These are phyloP conservation scores for Papiliotrema nemorosa DNA, from an alignment of 1,284 basidiomycete species.

Conservation along the genomic window DNA sequence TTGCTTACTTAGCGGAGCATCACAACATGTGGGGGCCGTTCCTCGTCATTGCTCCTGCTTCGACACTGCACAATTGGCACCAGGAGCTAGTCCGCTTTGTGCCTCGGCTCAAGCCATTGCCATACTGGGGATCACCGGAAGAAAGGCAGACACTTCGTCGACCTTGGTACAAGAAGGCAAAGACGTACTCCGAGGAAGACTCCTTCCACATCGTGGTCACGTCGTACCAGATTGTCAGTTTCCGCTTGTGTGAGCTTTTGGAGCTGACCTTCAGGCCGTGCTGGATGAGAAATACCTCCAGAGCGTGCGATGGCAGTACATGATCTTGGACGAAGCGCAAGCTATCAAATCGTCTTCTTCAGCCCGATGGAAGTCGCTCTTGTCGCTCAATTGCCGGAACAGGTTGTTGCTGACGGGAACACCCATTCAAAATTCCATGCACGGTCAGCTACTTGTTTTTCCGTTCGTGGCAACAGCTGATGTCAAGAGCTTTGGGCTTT, in stretches of 20 bases:
- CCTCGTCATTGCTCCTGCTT: constrained; percentile 97
- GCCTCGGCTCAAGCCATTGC: constrained; percentile 86
- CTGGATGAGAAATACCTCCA: constrained; percentile 99
- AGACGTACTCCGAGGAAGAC: constrained; percentile 90
- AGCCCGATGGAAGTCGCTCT: constrained; percentile 94
- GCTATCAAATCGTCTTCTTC: constrained; percentile 99
- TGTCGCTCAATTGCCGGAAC: constrained; percentile 95
- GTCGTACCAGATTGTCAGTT: constrained; percentile 87
- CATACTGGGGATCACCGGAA: constrained; percentile 98
- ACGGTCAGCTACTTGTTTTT: constrained; percentile 59
- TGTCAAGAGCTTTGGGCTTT: constrained; percentile 92
- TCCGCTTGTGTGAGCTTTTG: background rate
- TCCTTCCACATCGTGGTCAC: constrained; percentile 97
- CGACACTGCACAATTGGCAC: constrained; percentile 99
- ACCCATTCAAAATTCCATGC: constrained; percentile 99
- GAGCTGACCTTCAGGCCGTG: constrained; percentile 58
- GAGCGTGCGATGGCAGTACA: constrained; percentile 98
- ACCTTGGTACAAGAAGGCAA: constrained; percentile 98
- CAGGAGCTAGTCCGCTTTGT: constrained; percentile 97
- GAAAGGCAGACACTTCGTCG: constrained; percentile 91
- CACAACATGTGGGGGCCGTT: constrained; percentile 99
- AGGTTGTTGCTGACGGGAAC: constrained; percentile 93
- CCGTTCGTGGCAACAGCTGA: background rate
- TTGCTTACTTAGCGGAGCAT: constrained; percentile 93
- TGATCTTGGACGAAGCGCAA: constrained; percentile 98